These are phyloP conservation scores for Sonneratia caseolaris DNA, from an alignment of 345 rosid species.

Conservation along the genomic window DNA sequence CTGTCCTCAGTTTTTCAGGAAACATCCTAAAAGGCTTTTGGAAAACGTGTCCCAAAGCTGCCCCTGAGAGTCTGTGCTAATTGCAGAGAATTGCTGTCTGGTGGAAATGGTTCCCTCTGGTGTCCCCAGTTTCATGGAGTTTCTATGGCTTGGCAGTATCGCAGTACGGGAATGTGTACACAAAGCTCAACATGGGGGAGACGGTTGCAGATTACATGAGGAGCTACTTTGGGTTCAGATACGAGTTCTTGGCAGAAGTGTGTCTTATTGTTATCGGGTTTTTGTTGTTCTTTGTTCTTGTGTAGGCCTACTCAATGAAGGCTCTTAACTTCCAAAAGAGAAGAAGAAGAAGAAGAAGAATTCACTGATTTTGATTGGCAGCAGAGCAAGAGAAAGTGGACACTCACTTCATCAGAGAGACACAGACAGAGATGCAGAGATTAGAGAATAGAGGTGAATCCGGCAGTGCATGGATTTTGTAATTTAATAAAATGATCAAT, in stretches of 20 bases:
- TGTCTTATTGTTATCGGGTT: conserved; percentile 24
- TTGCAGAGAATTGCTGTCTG: conserved; percentile 35
- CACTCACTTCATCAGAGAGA: no score
- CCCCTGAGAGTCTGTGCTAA: neutral
- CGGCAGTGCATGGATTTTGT: no score
- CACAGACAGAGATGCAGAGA: no score
- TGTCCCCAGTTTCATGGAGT: conserved; percentile 38
- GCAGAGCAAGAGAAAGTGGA: no score
- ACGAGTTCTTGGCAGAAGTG: conserved; percentile 25
- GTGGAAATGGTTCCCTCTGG: conserved; percentile 36
- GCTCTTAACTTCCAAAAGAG: no score
- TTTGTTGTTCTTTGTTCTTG: conserved; percentile 17
- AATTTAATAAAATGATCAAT: no score
- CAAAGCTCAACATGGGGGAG: conserved; percentile 30
- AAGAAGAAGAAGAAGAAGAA: no score
- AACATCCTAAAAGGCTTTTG: neutral
- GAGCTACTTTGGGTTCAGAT: conserved; percentile 33
- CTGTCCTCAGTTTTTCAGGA: neutral
- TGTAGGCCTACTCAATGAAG: conserved; percentile 9
- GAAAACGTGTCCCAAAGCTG: neutral
- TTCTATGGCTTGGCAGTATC: conserved; percentile 29
- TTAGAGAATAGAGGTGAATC: no score
- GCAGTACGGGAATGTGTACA: conserved; percentile 34
- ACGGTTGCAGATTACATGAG: conserved; percentile 28
- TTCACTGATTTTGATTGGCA: no score